A percentile compares a stretch with the other conserved stretches of the same genome.
These are phyloP conservation scores for Aspergillus nidulans DNA, from an alignment of 495 filamentous ascomycete genomes.

Conservation along the genomic window DNA sequence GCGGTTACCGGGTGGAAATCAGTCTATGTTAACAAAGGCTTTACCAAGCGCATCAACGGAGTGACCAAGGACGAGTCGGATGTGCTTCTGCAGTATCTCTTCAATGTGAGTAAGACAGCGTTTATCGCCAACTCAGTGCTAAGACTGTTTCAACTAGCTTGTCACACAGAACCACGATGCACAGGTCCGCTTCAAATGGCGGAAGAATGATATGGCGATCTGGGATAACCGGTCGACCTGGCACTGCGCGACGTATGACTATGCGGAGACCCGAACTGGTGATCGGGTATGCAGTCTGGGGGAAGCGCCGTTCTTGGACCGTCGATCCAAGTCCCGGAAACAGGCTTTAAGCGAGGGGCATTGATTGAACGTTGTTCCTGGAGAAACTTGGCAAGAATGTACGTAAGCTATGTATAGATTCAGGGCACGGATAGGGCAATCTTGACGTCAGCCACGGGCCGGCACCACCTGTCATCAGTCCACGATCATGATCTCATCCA, in stretches of 20 bases:
- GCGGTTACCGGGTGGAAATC: constrained; percentile 72
- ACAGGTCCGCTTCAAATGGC: constrained; percentile 66
- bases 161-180: constrained; percentile 71
- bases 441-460: background rate
- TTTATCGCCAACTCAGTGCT: constrained; percentile 31
- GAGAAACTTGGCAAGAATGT: background rate
- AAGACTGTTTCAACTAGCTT: constrained; percentile 23
- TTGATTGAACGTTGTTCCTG: background rate
- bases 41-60: constrained; percentile 62
- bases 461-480: background rate
- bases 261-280: constrained; percentile 44
- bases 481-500: background rate
- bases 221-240: constrained; percentile 72
- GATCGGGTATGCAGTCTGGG: constrained; percentile 58
- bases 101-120: constrained; percentile 32
- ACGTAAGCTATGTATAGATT: background rate
- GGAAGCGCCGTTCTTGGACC: constrained; percentile 60
- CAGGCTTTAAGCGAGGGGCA: constrained; percentile 14
- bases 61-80: constrained; percentile 33
- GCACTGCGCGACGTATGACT: constrained; percentile 70
- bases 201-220: constrained; percentile 60
- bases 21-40: constrained; percentile 61
- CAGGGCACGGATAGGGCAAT: background rate
- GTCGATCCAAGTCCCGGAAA: constrained; percentile 35
- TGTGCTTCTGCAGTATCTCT: constrained; percentile 31